Percentiles rank a stretch among this genome's conserved stretches.
phyloP scores from a whole-genome alignment of 257 asterid species.

The Primulina tabacum region DNA sequence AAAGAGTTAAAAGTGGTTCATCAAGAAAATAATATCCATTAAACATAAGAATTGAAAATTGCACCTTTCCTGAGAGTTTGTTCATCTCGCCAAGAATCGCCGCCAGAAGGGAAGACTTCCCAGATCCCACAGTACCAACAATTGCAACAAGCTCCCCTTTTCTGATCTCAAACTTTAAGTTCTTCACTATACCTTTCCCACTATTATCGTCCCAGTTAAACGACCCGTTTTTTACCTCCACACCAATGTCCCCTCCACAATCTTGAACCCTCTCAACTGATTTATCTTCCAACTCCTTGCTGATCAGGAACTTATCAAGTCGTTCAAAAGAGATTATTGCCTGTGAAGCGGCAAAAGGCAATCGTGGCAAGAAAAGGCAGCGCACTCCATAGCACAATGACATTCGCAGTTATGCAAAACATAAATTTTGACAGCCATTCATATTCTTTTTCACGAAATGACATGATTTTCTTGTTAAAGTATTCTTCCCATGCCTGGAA shows the following conservation, averaged over 20 bases:
- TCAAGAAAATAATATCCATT: background rate
- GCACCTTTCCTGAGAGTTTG: conserved; percentile 61
- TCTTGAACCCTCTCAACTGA: conserved; percentile 47
- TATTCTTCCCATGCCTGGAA: conserved; percentile 86
- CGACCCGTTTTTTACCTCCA: conserved; percentile 47
- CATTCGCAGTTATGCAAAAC: conserved; percentile 34
- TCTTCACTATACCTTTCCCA: conserved; percentile 31
- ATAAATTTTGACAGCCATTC: conserved; percentile 56
- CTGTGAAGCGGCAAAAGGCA: conserved; percentile 51
- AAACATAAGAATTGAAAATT: background rate
- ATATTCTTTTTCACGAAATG: conserved; percentile 42
- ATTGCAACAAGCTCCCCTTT: conserved; percentile 79
- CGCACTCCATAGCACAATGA: conserved; percentile 49
- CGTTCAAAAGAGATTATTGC: conserved; percentile 57
- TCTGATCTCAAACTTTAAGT: conserved; percentile 43
- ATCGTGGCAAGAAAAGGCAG: conserved; percentile 40
- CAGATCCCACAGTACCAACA: conserved; percentile 85
- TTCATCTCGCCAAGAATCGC: conserved; percentile 70
- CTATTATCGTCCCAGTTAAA: conserved; percentile 72
- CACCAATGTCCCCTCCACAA: conserved; percentile 34
- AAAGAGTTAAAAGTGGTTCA: no score
- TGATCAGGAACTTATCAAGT: conserved; percentile 50
- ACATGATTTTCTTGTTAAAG: conserved; percentile 41
- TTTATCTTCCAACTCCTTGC: conserved; percentile 42
- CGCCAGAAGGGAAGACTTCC: conserved; percentile 69